Percentiles rank a stretch among this genome's conserved stretches.
phyloP scores from a whole-genome alignment of 2,329 filamentous ascomycete genomes.

The Ceratocystis colombiana region DNA sequence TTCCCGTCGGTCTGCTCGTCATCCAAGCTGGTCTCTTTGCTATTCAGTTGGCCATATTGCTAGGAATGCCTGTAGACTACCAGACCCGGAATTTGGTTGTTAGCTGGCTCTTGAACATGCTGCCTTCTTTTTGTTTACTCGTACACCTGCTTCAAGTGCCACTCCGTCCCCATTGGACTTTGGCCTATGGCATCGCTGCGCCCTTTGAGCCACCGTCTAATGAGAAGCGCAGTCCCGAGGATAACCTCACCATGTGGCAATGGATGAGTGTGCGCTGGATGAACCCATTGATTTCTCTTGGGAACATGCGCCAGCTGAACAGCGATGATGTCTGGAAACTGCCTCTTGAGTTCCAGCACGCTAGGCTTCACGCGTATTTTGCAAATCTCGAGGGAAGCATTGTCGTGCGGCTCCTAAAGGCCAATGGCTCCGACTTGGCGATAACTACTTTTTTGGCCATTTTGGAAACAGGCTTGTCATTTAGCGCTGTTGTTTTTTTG shows the following conservation, averaged over 20 bases:
- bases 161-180: slow-evolving; percentile 49
- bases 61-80: slow-evolving; percentile 29
- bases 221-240: slow-evolving; percentile 61
- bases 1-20: slow-evolving; percentile 29
- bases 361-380: slow-evolving; percentile 62
- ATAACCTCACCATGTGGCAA: slow-evolving; percentile 67
- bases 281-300: slow-evolving; percentile 57
- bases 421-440: slow-evolving; percentile 69
- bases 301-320: slow-evolving; percentile 54
- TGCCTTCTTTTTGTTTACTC: slow-evolving; percentile 40
- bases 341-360: slow-evolving; percentile 72
- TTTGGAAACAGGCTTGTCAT: slow-evolving; percentile 46
- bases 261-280: slow-evolving; percentile 84
- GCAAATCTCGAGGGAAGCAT: slow-evolving; percentile 63
- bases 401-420: slow-evolving; percentile 55
- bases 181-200: slow-evolving; percentile 48
- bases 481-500: slow-evolving; percentile 57
- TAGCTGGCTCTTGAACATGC: slow-evolving; percentile 31
- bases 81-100: slow-evolving; percentile 26
- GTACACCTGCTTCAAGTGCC: slow-evolving; percentile 57
- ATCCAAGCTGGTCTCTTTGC: slow-evolving; percentile 31
- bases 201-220: slow-evolving; percentile 33
- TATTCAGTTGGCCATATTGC: slow-evolving; percentile 28
- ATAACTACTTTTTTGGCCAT: slow-evolving; percentile 56
- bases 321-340: slow-evolving; percentile 75